These are phyloP conservation scores for Zygotorulaspora danielsina DNA, from an alignment of 805 yeast species.

Conservation along the genomic window DNA sequence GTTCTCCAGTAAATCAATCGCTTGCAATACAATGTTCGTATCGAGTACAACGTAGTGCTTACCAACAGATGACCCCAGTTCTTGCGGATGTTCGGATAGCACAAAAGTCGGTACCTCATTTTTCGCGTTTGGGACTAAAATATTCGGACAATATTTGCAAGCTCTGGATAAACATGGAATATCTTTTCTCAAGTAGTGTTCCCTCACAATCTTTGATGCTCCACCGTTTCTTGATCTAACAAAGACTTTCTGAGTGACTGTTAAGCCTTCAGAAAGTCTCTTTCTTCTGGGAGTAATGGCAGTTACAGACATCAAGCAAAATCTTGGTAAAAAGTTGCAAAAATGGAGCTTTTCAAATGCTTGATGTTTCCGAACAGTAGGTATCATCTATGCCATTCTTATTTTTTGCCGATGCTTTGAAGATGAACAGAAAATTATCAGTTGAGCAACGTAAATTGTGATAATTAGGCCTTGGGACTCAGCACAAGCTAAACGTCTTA, in stretches of 20 bases:
- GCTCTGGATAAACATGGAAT: conserved; percentile 81
- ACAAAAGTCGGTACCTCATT: conserved; percentile 64
- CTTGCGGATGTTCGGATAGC: conserved; percentile 58
- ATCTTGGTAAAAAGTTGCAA: no score
- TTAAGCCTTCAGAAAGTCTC: conserved; percentile 47
- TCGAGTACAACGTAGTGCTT: conserved; percentile 83
- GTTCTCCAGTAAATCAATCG: conserved; percentile 85
- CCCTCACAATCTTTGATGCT: conserved; percentile 87
- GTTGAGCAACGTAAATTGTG: neutral
- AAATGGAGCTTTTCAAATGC: no score
- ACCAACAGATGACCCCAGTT: conserved; percentile 44
- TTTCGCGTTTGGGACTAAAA: conserved; percentile 54
- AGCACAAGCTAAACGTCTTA: no score
- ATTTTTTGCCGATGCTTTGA: neutral
- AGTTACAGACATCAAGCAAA: conserved; percentile 19
- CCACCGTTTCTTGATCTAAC: conserved; percentile 87
- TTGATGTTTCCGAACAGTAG: no score
- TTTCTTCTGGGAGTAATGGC: conserved; percentile 35
- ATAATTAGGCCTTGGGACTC: no score
- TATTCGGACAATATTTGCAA: conserved; percentile 58
- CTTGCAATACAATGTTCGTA: conserved; percentile 81
- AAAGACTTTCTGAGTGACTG: conserved; percentile 83
- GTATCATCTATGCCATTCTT: no score
- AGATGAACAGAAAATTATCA: neutral
- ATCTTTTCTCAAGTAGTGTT: conserved; percentile 87